Base-by-base conservation (phyloP, 495 filamentous ascomycete species). In the Penicillium taxi region DNA sequence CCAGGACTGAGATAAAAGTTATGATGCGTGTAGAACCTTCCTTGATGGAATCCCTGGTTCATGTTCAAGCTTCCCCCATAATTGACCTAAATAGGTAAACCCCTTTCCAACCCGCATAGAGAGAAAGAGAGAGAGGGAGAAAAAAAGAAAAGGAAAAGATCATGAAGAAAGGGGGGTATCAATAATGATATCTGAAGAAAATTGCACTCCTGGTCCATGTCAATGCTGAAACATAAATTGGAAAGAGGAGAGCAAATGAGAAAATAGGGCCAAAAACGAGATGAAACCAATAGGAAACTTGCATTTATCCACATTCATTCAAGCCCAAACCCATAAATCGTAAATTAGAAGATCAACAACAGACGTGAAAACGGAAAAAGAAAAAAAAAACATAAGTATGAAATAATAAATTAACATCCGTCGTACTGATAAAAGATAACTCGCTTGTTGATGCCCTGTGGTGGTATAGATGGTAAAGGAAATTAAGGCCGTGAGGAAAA, bases 361-460 rank as follows among this genome's bases (percentile, higher is more conserved):
- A 50, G 40, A 54, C 36, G 38, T 24, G 35, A 5, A 16, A 35
- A 18, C 41, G 42, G 39, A 39, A 43, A 20, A 47, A 21, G 26
- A 30, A 34, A 40, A 30, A 47, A 33, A 32, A 35, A 50, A 52
- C 48, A 39, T 50, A 33, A 50, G 52, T 60, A 42, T 58, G n/a
- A n/a, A n/a, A n/a, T n/a, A n/a, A n/a, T n/a, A n/a, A n/a, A n/a
- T n/a, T n/a, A n/a, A n/a, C n/a, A n/a, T 41, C 45, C 13, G 42
- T 53, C 47, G 53, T 53, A 41, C 50, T 42, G 50, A 52, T 42
- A 27, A 52, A 47, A 45, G 52, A 48, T 56, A 29, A 47, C 41
- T 38, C n/a, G n/a, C n/a, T 45, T 39, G 41, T 36, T 24, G 42
- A 50, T 45, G 52, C 42, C 48, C 38, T 47, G 38, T 36, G 37